Base-by-base conservation (phyloP, 176 grass and related monocot species). In the Bromus sterilis region DNA sequence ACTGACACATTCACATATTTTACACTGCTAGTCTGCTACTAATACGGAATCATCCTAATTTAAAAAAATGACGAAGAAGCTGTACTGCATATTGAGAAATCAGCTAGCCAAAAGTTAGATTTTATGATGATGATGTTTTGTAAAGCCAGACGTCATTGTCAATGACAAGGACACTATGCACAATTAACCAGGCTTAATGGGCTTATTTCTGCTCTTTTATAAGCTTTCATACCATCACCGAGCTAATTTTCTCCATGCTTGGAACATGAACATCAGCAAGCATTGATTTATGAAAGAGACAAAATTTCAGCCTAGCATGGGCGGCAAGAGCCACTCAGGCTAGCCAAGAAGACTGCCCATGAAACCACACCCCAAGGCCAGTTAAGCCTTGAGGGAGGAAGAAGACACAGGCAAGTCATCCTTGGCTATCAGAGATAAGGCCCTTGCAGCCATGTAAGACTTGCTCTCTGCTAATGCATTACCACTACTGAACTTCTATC, bases 271-370 rank as follows among this genome's bases (percentile, higher is more conserved):
- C 53, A 56, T 24, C 21, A 56, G 9, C 21, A 56, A 23, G 53
- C 53, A 56, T 56, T 56, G 53, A 11, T 56, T 3, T 51, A 51
- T 51, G 18, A 21, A 83, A 62, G 83, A 78, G 83, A 46, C 32
- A n/a, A n/a, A n/a, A n/a, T n/a, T n/a, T n/a, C n/a, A 73, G 56
- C 75, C 80, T 78, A 48, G 44, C 81, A 79, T 79, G 76, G 43
- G 35, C 49, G 37, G 76, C 67, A 87, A 12, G 85, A 34, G 39
- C 15, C 49, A 77, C 78, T 77, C 62, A 39, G 85, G 49, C 62
- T 87, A 87, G 85, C 79, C 72, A 87, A 87, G 85, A 49, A 82
- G 85, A 77, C 78, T 82, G 85, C 62, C 85, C 80, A 49, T 88
- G 73, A 65, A 51, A 71, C 70, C 66, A 34, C 0, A 16, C 36